Base-by-base conservation (phyloP, 768 basidiomycete species). In the Mycena albidolilacea region DNA sequence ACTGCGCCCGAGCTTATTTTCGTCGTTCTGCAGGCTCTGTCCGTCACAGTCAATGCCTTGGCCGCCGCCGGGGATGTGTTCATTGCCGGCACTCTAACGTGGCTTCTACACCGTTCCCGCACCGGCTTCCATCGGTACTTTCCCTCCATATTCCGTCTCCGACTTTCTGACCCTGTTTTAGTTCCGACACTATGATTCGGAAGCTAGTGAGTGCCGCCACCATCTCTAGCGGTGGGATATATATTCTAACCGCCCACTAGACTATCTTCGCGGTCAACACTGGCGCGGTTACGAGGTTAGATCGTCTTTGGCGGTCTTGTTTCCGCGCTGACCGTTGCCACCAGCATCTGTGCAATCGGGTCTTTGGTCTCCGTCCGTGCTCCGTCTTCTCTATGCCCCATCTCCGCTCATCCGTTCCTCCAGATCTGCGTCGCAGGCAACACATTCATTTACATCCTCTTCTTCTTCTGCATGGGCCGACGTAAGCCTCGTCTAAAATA, bases 401-500 rank as follows among this genome's bases (percentile, higher is more conserved):
- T 50, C 14, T 50, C 14, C 61, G 21, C 64, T 58, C 50, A 69
- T 59, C 7, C 14, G n/a, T 19, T 43, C 60, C 65, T 67, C 71
- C 46, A 90, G 89, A 90, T 90, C 76, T 71, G 82, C 14, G 82
- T 83, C 19, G 86, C 86, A 41, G 85, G 85, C 0, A 46, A 83
- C 2, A 87, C 89, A 0, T 89, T 90, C 81, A 78, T 90, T 65
- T 92, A 91, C 71, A 87, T 90, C 58, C 79, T 84, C 1, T 92
- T 91, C 79, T 92, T 88, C 78, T 91, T 90, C 73, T 87, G 85
- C 77, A 85, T 90, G 48, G 90, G 90, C 23, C 84, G 90, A 65
- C 78, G 90, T 91, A 78, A 77, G 90, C 86, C 21, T 21, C 23
- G 39, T 64, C 43, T 41, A 39, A 23, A 2, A 35, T 39, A n/a